phyloP scores from a whole-genome alignment of 2,329 filamentous ascomycete species.

The Aureobasidium lini region DNA sequence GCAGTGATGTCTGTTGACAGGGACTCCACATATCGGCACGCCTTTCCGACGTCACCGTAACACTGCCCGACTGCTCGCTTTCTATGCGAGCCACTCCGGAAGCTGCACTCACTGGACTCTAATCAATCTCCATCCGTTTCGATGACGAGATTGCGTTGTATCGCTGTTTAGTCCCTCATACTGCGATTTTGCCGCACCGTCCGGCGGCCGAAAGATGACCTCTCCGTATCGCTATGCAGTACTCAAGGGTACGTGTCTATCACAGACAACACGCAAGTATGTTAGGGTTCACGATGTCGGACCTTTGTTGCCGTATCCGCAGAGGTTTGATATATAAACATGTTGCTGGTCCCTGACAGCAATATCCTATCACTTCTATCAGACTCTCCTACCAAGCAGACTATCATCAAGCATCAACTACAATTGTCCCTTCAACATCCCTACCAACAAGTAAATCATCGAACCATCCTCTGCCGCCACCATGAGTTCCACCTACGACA shows the following conservation, averaged over 20 bases:
- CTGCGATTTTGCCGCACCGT: background rate
- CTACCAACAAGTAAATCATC: background rate
- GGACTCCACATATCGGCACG: background rate
- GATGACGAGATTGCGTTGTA: background rate
- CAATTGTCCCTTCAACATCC: background rate
- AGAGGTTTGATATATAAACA: constrained; percentile 6
- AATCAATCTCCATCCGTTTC: background rate
- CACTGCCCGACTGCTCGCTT: background rate
- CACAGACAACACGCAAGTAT: background rate
- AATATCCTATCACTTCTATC: background rate
- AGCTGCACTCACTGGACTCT: background rate
- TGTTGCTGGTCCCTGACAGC: background rate
- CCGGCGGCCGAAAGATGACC: background rate
- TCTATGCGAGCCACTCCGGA: constrained; percentile 3
- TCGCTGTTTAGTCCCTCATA: background rate
- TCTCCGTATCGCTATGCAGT: background rate
- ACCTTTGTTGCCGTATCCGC: background rate
- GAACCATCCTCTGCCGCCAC: background rate
- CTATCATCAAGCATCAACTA: background rate
- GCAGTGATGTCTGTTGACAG: background rate
- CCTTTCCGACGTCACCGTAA: constrained; percentile 6
- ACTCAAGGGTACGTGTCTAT: background rate
- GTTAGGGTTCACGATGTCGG: background rate
- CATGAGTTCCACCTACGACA: constrained; percentile 1
- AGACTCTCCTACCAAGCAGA: background rate